These are phyloP conservation scores for Trypanosomatidae sp. DNA, from an alignment of 208 protist species.

Conservation along the genomic window DNA sequence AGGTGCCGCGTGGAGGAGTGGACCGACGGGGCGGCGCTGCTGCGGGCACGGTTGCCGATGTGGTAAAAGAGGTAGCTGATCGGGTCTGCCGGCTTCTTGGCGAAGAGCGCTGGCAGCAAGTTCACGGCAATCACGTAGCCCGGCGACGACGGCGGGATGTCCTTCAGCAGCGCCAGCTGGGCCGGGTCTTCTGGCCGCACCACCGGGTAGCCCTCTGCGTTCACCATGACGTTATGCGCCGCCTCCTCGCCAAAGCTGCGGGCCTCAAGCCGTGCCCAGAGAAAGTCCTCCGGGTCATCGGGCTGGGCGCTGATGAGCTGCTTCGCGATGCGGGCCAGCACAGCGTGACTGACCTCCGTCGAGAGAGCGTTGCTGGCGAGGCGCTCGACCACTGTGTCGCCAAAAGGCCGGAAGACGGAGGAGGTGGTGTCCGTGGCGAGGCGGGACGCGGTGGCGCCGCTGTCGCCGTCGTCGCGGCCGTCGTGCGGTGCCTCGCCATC, in stretches of 20 bases:
- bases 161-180: slow-evolving; percentile 43
- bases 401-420: neutral
- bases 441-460: neutral
- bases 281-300: slow-evolving; percentile 57
- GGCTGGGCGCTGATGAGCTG: slow-evolving; percentile 49
- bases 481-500: neutral
- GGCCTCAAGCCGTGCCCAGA: slow-evolving; percentile 53
- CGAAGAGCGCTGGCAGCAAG: slow-evolving; percentile 52
- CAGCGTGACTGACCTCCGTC: slow-evolving; percentile 23
- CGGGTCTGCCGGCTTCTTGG: slow-evolving; percentile 58
- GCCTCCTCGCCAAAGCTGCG: slow-evolving; percentile 47
- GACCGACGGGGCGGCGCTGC: slow-evolving; percentile 35
- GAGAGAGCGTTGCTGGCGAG: slow-evolving; percentile 37
- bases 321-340: slow-evolving; percentile 37
- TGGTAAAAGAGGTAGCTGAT: slow-evolving; percentile 73
- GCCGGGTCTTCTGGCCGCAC: slow-evolving; percentile 45
- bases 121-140: slow-evolving; percentile 44
- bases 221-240: slow-evolving; percentile 23
- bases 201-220: slow-evolving; percentile 24
- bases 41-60: slow-evolving; percentile 35
- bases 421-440: slow-evolving; percentile 2
- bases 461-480: neutral
- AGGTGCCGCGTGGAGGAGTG: slow-evolving; percentile 36
- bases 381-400: slow-evolving; percentile 54
- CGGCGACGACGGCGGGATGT: slow-evolving; percentile 40